Evolutionary conservation across 768 basidiomycete genomes (phyloP), one percentile per base, ranked within the genome.

Genomic region (Russula griseocarnosa): DNA sequence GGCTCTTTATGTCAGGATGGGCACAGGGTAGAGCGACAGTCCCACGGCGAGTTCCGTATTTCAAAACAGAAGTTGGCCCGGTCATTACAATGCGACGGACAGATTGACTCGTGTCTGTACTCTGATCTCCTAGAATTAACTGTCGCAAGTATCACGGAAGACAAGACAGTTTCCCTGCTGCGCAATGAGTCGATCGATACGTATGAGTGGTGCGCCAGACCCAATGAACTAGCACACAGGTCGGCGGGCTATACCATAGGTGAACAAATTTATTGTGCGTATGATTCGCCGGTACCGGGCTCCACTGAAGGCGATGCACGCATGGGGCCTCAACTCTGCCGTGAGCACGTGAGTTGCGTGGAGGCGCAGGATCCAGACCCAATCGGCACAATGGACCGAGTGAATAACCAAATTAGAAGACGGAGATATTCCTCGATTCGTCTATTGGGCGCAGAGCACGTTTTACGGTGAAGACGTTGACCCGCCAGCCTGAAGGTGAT

Each of bases 31-130:
- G 4, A 22, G 11, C n/a, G 10, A 46, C n/a, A 8, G 13, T 22
- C 38, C 34, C 22, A 55, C 34, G 51, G 59, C 1, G 30, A 24
- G 26, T 58, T 58, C 49, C 49, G 50, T 32, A 16, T 34, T 58
- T 58, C 24, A 42, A 54, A 57, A 59, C 58, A 59, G 34, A 47
- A 58, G 44, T 16, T 2, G 44, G 20, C 52, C 36, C 2, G 34
- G 18, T 28, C 20, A 20, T 55, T 54, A 55, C 3, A 38, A 30
- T 38, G 3, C 47, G 13, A 40, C 13, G 9, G 46, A 50, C 28
- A 42, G 22, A 60, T 60, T 64, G 63, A 64, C 63, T 64, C 63
- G 50, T 55, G 22, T 22, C 58, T 18, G 30, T 60, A 22, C 53
- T 55, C 28, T 32, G 62, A n/a, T n/a, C n/a, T n/a, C n/a, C n/a